Conservation (phyloP, 257 asterid genomes). For the Craterostigma plantagineum region DNA sequence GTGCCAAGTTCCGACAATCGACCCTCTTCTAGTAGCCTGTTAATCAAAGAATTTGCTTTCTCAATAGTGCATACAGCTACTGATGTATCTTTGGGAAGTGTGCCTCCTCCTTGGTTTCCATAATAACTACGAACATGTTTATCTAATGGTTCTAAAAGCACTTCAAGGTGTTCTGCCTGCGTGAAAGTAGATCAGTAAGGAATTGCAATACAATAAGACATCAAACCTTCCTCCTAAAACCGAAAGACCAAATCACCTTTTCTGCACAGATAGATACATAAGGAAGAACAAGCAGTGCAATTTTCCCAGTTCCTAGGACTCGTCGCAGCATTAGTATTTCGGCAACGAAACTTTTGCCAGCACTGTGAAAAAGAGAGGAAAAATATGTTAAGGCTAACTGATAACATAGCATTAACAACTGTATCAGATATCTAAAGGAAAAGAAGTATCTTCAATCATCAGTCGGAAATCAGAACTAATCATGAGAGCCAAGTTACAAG, state of each 20-base stretch:
- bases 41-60: slow-evolving; percentile 88
- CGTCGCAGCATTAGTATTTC: slow-evolving; percentile 90
- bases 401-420: slow-evolving; percentile 8
- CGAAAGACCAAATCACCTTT: slow-evolving; percentile 36
- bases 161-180: slow-evolving; percentile 93
- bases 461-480: no score
- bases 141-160: slow-evolving; percentile 64
- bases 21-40: slow-evolving; percentile 81
- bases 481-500: no score
- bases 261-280: slow-evolving; percentile 92
- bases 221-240: no score
- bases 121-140: slow-evolving; percentile 88
- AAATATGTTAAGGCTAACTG: slow-evolving; percentile 6
- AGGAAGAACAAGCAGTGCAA: slow-evolving; percentile 92
- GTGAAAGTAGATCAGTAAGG: slow-evolving; percentile 5
- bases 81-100: slow-evolving; percentile 86
- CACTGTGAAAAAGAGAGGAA: slow-evolving; percentile 26
- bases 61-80: slow-evolving; percentile 95
- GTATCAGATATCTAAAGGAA: background rate
- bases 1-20: slow-evolving; percentile 92
- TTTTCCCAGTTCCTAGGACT: slow-evolving; percentile 64
- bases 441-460: no score
- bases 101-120: slow-evolving; percentile 94
- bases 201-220: no score
- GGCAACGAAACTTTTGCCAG: slow-evolving; percentile 98